Evolutionary conservation across 2,329 filamentous ascomycete genomes (phyloP).

Genomic region (Fusarium haematococcum): DNA sequence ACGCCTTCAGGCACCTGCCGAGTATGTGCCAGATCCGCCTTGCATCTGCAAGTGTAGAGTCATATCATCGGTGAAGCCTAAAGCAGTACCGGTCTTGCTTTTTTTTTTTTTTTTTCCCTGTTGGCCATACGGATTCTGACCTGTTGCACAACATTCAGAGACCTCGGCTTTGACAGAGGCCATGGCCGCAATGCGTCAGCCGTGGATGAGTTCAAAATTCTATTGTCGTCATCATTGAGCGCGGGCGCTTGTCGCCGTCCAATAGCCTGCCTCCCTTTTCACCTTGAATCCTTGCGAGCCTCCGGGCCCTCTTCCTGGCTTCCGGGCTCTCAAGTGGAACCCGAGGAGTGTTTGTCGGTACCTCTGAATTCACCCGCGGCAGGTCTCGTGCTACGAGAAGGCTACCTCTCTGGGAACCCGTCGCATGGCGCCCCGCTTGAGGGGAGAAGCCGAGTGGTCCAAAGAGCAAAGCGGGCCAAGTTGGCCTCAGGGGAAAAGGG

Average conservation of each 20-base stretch:
- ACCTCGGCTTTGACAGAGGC: conserved; percentile 27
- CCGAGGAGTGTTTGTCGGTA: conserved; percentile 38
- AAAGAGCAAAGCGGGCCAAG: conserved; percentile 21
- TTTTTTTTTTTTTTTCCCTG: background rate
- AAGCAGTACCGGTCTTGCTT: conserved; percentile 21
- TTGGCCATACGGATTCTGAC: conserved; percentile 2
- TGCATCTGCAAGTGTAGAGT: conserved; percentile 37
- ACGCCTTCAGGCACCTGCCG: conserved; percentile 39
- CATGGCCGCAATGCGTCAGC: conserved; percentile 34
- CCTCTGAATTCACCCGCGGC: conserved; percentile 21
- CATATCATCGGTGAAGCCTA: conserved; percentile 45
- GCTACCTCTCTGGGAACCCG: conserved; percentile 37
- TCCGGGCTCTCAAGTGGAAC: conserved; percentile 40
- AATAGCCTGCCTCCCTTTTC: conserved; percentile 30
- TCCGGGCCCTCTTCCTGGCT: conserved; percentile 42
- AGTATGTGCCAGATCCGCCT: conserved; percentile 41
- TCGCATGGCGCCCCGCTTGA: conserved; percentile 47
- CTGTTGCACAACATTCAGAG: conserved; percentile 17
- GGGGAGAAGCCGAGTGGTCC: conserved; percentile 46
- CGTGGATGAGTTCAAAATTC: conserved; percentile 35
- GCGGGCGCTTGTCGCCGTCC: conserved; percentile 34
- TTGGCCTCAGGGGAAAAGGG: conserved; percentile 46
- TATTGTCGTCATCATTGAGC: conserved; percentile 42
- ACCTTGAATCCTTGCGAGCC: conserved; percentile 29
- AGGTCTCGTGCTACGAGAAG: conserved; percentile 40